Evolutionary conservation across 176 grass and related monocot species (phyloP).

Genomic region (Calamus simplicifolius): DNA sequence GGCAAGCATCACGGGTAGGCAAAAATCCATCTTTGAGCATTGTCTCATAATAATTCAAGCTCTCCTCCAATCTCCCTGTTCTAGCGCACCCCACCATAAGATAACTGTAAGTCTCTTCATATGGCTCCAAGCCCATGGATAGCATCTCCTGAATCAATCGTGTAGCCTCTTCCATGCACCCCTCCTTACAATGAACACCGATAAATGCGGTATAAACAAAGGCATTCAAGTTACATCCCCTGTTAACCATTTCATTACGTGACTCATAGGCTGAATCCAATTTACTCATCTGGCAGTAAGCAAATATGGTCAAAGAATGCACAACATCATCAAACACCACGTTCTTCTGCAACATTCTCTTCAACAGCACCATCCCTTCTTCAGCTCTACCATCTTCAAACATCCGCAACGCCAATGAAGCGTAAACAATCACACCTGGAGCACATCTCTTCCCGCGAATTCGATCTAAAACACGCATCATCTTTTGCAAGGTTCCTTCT

Average conservation of each 20-base stretch:
- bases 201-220: conserved; percentile 81
- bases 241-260: conserved; percentile 43
- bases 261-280: conserved; percentile 30
- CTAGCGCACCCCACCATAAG: conserved; percentile 41
- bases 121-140: conserved; percentile 48
- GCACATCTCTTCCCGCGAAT: conserved; percentile 56
- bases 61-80: conserved; percentile 31
- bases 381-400: conserved; percentile 47
- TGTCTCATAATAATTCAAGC: conserved; percentile 38
- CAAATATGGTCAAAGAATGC: conserved; percentile 48
- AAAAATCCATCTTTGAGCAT: conserved; percentile 55
- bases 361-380: conserved; percentile 51
- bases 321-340: conserved; percentile 55
- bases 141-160: conserved; percentile 52
- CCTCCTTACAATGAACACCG: conserved; percentile 16
- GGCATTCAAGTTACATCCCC: conserved; percentile 36
- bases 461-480: conserved; percentile 22
- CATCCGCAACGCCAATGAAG: conserved; percentile 36
- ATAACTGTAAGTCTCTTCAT: conserved; percentile 60
- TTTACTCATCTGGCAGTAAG: conserved; percentile 35
- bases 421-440: conserved; percentile 35
- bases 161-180: conserved; percentile 25
- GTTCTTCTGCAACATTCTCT: conserved; percentile 74
- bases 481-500: conserved; percentile 42
- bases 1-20: conserved; percentile 28